Percentiles rank a stretch among this genome's conserved stretches.
These are phyloP conservation scores for Pilaira anomala DNA, from an alignment of 192 early-diverging fungal genomes.

Conservation along the genomic window DNA sequence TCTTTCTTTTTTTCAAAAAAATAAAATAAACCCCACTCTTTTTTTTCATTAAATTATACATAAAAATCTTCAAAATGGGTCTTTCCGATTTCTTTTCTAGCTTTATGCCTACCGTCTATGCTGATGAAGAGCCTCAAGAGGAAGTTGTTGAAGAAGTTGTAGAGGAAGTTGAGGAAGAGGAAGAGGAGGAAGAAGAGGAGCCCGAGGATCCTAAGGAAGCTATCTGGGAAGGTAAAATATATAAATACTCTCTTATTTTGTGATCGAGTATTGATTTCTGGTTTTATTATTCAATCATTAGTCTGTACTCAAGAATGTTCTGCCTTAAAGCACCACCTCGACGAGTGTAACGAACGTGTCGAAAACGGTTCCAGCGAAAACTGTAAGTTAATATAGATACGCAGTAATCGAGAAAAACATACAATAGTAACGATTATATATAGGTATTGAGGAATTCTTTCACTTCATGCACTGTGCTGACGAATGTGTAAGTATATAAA, in stretches of 20 bases:
- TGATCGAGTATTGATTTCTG: not conserved
- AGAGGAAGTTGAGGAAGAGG: slow-evolving; percentile 40
- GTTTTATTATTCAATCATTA: slow-evolving; percentile 17
- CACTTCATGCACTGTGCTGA: slow-evolving; percentile 82
- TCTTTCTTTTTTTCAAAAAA: slow-evolving; percentile 3
- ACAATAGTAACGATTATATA: not conserved
- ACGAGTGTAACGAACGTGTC: slow-evolving; percentile 74
- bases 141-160: slow-evolving; percentile 32
- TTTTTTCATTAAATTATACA: slow-evolving; percentile 3
- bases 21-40: slow-evolving; percentile 22
- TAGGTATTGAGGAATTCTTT: slow-evolving; percentile 71
- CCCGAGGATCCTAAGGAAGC: slow-evolving; percentile 59
- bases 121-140: slow-evolving; percentile 54
- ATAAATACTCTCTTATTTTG: not conserved
- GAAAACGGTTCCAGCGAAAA: slow-evolving; percentile 69
- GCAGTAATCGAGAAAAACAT: not conserved
- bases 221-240: slow-evolving; percentile 56
- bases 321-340: slow-evolving; percentile 71
- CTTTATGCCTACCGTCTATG: slow-evolving; percentile 61
- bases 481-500: slow-evolving; percentile 65
- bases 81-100: slow-evolving; percentile 35
- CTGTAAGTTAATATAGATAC: slow-evolving; percentile 45
- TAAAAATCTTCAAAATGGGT: slow-evolving; percentile 25
- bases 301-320: slow-evolving; percentile 67
- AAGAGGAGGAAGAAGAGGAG: slow-evolving; percentile 46